Conservation (phyloP, 78 protist species). For the Planoprotostelium fungivorum region DNA sequence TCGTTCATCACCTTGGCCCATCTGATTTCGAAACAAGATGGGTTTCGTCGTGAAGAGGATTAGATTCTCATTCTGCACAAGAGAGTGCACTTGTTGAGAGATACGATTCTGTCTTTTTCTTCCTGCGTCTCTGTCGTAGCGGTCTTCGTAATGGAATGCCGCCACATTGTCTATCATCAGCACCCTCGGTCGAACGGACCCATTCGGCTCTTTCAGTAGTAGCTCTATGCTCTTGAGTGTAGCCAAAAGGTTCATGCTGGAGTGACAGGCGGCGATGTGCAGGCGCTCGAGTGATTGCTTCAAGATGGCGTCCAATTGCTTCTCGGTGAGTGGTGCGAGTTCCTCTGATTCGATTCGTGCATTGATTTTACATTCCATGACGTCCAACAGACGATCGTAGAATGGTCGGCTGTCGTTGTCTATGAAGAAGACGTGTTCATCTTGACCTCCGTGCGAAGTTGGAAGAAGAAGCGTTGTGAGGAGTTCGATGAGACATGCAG, state of each 20-base stretch:
- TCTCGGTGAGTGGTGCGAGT: not conserved
- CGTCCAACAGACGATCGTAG: not conserved
- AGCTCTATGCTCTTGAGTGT: not conserved
- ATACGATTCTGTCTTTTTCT: not conserved
- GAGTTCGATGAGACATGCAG: not conserved
- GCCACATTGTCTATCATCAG: not conserved
- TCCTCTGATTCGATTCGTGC: not conserved
- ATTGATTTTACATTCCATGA: not conserved
- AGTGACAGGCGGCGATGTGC: not conserved
- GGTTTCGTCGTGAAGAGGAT: not conserved
- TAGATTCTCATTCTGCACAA: not conserved
- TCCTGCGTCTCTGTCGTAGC: not conserved
- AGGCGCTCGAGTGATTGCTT: not conserved
- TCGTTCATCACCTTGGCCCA: not conserved
- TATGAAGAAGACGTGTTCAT: not conserved
- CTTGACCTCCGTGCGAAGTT: not conserved
- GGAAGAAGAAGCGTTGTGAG: not conserved
- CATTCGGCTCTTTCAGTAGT: not conserved
- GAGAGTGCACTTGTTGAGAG: not conserved
- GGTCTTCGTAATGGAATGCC: not conserved
- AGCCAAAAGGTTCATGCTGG: not conserved
- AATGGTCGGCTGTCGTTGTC: not conserved
- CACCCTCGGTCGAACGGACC: not conserved
- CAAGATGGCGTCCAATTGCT: not conserved
- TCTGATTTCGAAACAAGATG: not conserved